Evolutionary conservation across 306 rosid species (phyloP).

Genomic region (Dalbergia cochinchinensis): DNA sequence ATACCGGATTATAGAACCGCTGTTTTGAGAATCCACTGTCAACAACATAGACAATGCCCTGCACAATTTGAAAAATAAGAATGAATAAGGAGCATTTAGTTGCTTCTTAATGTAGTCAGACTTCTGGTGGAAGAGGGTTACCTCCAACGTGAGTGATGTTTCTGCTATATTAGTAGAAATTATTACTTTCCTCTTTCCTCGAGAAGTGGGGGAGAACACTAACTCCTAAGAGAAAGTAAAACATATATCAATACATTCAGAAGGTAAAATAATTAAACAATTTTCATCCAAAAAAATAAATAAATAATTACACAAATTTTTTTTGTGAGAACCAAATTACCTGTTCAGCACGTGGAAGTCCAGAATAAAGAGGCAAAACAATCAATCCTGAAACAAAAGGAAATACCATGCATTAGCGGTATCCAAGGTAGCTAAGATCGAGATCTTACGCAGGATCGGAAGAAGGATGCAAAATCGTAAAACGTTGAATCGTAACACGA

Average conservation of each 20-base stretch:
- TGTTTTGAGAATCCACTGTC: slow-evolving; percentile 98
- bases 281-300: no score
- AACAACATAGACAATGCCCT: slow-evolving; percentile 94
- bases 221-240: slow-evolving; percentile 66
- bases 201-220: slow-evolving; percentile 81
- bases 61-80: slow-evolving; percentile 51
- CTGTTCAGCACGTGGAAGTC: slow-evolving; percentile 93
- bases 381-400: slow-evolving; percentile 66
- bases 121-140: slow-evolving; percentile 44
- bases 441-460: no score
- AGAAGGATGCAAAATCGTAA: no score
- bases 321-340: slow-evolving; percentile 48
- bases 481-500: no score
- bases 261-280: slow-evolving; percentile 27
- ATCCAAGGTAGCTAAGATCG: no score
- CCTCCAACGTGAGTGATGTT: slow-evolving; percentile 95
- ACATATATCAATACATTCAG: slow-evolving; percentile 29
- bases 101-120: slow-evolving; percentile 34
- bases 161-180: slow-evolving; percentile 96
- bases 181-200: slow-evolving; percentile 95
- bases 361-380: slow-evolving; percentile 91
- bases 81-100: slow-evolving; percentile 23
- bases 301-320: no score
- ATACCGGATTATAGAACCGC: slow-evolving; percentile 91
- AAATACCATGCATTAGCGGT: slow-evolving; percentile 29